Evolutionary conservation across 2,329 filamentous ascomycete genomes (phyloP).

Genomic region (Diaporthe australafricana): DNA sequence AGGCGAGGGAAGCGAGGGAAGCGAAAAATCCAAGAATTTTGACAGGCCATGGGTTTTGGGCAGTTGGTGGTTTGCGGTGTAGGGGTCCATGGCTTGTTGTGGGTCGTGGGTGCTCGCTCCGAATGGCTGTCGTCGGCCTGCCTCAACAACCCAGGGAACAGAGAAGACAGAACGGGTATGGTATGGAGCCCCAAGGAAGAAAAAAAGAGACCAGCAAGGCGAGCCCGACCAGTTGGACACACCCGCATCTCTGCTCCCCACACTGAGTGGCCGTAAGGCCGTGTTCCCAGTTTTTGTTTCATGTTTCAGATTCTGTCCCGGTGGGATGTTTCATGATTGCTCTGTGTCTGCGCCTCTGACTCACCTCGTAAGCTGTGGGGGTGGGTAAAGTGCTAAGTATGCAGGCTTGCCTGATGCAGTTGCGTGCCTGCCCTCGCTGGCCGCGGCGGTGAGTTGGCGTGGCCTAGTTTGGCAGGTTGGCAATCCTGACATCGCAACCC

Average conservation of each 20-base stretch:
- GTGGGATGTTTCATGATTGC: conserved; percentile 22
- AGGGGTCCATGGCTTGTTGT: conserved; percentile 7
- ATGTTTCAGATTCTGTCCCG: conserved; percentile 29
- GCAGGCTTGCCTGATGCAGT: conserved; percentile 16
- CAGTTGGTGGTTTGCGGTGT: conserved; percentile 25
- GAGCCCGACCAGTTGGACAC: conserved; percentile 31
- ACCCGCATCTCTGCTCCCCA: conserved; percentile 15
- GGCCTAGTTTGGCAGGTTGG: background rate
- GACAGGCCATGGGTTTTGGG: background rate
- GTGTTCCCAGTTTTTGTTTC: conserved; percentile 32
- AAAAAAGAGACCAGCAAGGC: background rate
- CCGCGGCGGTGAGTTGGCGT: conserved; percentile 17
- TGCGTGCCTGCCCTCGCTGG: conserved; percentile 20
- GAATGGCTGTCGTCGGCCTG: conserved; percentile 20
- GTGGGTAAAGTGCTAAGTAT: background rate
- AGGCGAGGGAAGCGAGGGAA: conserved; percentile 28
- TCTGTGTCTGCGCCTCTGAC: conserved; percentile 29
- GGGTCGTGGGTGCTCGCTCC: conserved; percentile 15
- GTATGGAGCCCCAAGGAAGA: conserved; percentile 5
- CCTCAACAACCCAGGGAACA: no score
- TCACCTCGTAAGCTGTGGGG: conserved; percentile 24
- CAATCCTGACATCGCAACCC: background rate
- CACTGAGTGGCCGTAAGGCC: conserved; percentile 17
- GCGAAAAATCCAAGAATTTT: conserved; percentile 7
- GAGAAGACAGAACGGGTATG: no score